These are phyloP conservation scores for Curvularia eragrostidis DNA, from an alignment of 2,329 filamentous ascomycete species.

Conservation along the genomic window DNA sequence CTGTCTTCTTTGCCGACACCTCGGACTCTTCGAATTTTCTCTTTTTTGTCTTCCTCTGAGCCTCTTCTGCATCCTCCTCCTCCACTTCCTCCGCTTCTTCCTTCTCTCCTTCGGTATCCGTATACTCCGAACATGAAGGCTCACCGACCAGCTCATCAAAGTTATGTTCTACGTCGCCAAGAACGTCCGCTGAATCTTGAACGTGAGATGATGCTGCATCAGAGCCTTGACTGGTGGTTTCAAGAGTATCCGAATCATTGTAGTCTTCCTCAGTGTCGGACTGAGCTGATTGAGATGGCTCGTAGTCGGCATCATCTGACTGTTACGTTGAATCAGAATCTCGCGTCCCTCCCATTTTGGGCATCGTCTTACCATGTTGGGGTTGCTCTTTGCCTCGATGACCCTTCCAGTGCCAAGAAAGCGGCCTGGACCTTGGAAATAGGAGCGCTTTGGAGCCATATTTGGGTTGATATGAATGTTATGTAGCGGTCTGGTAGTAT, in stretches of 20 bases:
- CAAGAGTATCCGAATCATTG: background rate
- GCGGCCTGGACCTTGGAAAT: background rate
- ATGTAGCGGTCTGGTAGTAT: background rate
- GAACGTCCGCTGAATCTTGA: background rate
- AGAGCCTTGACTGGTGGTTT: background rate
- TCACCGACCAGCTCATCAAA: background rate
- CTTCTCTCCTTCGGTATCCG: background rate
- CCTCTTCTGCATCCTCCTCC: background rate
- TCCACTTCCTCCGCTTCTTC: background rate
- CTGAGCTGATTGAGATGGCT: background rate
- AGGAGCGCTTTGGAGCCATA: background rate
- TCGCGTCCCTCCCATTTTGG: background rate
- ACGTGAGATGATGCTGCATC: background rate
- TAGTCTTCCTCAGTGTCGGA: background rate
- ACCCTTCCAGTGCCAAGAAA: background rate
- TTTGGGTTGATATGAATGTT: background rate
- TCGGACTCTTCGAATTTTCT: background rate
- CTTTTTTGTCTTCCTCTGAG: background rate
- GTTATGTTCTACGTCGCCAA: background rate
- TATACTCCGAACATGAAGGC: background rate
- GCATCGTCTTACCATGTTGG: background rate
- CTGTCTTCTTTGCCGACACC: background rate
- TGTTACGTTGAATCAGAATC: background rate
- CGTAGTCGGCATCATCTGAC: background rate
- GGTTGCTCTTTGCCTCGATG: background rate